Base-by-base conservation (phyloP, 306 rosid species). In the Boehmeria nivea region DNA sequence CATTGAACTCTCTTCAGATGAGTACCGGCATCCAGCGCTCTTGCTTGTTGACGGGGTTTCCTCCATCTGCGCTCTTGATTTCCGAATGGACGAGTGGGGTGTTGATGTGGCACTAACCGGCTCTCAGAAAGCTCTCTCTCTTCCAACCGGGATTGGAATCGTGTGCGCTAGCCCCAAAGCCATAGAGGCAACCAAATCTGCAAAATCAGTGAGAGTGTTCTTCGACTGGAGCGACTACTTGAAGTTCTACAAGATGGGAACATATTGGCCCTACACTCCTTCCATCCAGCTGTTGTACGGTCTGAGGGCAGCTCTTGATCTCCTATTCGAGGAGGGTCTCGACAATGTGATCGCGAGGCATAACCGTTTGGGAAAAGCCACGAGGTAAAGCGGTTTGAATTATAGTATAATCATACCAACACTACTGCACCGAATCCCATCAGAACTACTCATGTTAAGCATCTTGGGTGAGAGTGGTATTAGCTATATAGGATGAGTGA, bases 51-150 rank as follows among this genome's bases (percentile, higher is more conserved):
- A 93, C 59, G 99, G 99, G 68, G 99, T 93, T 49, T 93, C 99
- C 50, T 93, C 99, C 21, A 87, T 93, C 45, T 85, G 96, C 59
- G 99, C 99, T 47, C 84, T 93, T 4, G 99, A 93, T 76, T 93
- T 87, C 71, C 95, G 99, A 16, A 93, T 93, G 99, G 99, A 93
- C 1, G 99, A 93, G 71, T 93, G 99, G 99, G 96, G 99, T 20
- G 63, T 93, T 1, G 99, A 93, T 73, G 99, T 93, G 74, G 96
- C 96, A 52, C 64, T 93, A 66, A 93, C 99, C 55, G 99, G 99
- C 46, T 93, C 99, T 51, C 99, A 93, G 70, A 93, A 93, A 39
- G 99, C 99, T 43, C 99, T 93, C 55, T 93, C 99, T 57, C 99
- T 93, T 59, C 99, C 99, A 46, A 93, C 99, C 43, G 99, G 99